Evolutionary conservation across 495 filamentous ascomycete genomes (phyloP), one percentile per base, ranked within the genome.

Genomic region (Annulohypoxylon maeteangense): DNA sequence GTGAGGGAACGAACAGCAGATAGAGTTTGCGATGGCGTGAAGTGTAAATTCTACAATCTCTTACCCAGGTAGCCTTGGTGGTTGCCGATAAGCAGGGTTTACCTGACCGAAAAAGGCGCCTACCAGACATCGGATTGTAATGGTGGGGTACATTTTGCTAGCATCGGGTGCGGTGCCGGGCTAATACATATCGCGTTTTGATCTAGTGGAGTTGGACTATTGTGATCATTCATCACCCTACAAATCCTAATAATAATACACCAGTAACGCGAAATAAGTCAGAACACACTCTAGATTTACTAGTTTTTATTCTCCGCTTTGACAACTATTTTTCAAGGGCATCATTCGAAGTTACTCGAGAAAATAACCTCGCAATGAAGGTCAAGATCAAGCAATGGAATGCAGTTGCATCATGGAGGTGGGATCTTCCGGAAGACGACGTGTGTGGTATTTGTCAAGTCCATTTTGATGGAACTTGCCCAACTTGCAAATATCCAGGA

Each of bases 401-500:
- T 80, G 93, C 92, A 2, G 92, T 98, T 51, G 95, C 95, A 1
- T 92, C 93, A 29, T 99, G 95, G 95, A 88, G 92, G 65, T 99
- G 95, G 95, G 93, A 98, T 77, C 93, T 97, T 76, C 93, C 95
- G 47, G 94, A 97, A 73, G 95, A 98, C 82, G 95, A 99, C 73
- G 93, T 98, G 65, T 99, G 95, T 73, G 95, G 95, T 64, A 99
- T 99, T 81, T 99, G 95, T 84, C 94, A 95, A 76, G 92, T 96
- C 27, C 93, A 97, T 77, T 99, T 98, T 78, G 95, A 99, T 76
- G 93, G 94, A 23, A 98, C 95, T 10, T 99, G 95, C 81, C 93
- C 95, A 22, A 94, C 93, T 58, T 99, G 95, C 89, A 97, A 97
- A 86, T 98, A 92, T 77, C 95, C 95, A 16, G 95, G 95, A 23